Evolutionary conservation across 176 grass and related monocot genomes (phyloP).

Genomic region (Alopecurus myosuroides): DNA sequence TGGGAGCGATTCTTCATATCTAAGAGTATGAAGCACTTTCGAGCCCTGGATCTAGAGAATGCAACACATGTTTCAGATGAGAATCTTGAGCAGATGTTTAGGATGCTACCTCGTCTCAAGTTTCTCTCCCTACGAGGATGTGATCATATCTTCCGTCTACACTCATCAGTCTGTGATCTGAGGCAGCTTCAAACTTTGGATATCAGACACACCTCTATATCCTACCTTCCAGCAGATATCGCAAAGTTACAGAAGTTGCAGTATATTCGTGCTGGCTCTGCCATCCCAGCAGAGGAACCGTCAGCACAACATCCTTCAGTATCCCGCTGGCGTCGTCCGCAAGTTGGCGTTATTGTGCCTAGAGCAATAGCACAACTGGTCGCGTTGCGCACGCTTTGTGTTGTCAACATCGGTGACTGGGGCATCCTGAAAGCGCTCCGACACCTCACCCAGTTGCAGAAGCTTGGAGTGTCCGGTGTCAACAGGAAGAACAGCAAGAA

Average conservation of each 20-base stretch:
- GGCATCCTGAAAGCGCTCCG: neutral
- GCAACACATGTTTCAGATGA: fast-evolving
- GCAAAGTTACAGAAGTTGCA: neutral
- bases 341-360: too few species aligned
- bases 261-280: neutral
- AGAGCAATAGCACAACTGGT: neutral
- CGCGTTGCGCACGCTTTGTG: neutral
- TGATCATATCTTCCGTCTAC: fast-evolving
- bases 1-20: neutral
- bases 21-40: neutral
- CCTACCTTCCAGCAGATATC: neutral
- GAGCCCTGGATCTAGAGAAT: conserved; percentile 28
- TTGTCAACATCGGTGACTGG: too few species aligned
- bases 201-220: neutral
- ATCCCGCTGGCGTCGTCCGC: too few species aligned
- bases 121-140: conserved; percentile 5
- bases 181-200: neutral
- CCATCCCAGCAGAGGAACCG: too few species aligned
- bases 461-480: neutral
- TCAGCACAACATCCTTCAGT: too few species aligned
- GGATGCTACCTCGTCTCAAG: neutral
- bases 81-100: neutral
- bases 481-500: neutral
- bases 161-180: too few species aligned
- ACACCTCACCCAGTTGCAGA: neutral